Conservation (phyloP, 1,284 basidiomycete genomes). For the Ceratobasidium sp. region DNA sequence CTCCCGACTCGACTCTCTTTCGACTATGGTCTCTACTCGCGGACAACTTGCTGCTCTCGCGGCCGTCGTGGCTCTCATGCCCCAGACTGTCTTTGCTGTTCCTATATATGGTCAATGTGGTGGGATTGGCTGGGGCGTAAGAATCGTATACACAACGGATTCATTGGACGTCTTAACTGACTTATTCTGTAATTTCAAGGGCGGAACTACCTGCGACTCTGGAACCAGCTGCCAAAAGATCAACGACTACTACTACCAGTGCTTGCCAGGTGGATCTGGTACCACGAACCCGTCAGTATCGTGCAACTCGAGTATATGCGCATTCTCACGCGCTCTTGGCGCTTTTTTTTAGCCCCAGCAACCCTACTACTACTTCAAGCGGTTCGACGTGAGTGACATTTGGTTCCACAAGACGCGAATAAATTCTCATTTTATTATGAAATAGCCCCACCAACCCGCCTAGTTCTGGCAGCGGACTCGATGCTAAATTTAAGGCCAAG, state of each 20-base stretch:
- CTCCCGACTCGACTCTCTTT: too few relatives aligned
- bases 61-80: not conserved
- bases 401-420: too few relatives aligned
- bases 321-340: too few relatives aligned
- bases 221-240: not conserved
- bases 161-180: too few relatives aligned
- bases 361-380: too few relatives aligned
- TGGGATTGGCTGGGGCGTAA: conserved; percentile 31
- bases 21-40: not conserved
- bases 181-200: not conserved
- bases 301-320: too few relatives aligned
- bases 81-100: conserved; percentile 1
- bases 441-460: not conserved
- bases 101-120: conserved; percentile 19
- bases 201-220: not conserved
- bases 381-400: too few relatives aligned
- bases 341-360: too few relatives aligned
- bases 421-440: too few relatives aligned
- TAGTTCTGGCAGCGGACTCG: conserved; percentile 8
- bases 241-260: conserved; percentile 32
- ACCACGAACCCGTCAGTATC: too few relatives aligned
- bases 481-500: conserved; percentile 10
- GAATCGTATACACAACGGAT: too few relatives aligned
- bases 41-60: conserved; percentile 22
- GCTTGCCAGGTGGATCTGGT: not conserved